Evolutionary conservation across 225 moss, liverwort and hornwort species (phyloP).

Genomic region (Antitrichia curtipendula): DNA sequence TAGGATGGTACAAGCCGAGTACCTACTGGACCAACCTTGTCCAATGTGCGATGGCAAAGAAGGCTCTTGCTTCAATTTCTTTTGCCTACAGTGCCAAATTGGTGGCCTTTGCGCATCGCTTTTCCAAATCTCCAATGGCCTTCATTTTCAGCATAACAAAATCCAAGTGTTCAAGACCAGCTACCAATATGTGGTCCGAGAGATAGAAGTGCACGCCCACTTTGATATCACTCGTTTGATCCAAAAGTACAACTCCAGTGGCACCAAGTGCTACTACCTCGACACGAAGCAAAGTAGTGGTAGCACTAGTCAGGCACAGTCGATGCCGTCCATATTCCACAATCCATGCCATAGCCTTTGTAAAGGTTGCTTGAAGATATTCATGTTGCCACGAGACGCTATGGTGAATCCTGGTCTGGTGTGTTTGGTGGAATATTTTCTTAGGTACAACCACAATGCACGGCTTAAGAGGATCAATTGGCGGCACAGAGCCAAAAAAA

Average conservation of each 20-base stretch:
- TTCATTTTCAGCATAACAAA: background rate
- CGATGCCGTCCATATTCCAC: background rate
- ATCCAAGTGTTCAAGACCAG: background rate
- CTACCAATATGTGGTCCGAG: background rate
- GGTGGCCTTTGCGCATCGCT: background rate
- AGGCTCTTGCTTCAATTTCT: constrained; percentile 1
- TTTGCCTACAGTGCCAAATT: background rate
- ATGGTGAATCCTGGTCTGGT: background rate
- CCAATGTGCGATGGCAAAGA: background rate
- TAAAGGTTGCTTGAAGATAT: background rate
- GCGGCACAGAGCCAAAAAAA: background rate
- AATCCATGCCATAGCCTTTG: background rate
- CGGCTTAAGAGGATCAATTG: no score
- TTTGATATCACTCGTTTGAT: background rate
- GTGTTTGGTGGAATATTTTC: background rate
- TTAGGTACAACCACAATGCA: background rate
- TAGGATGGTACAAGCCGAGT: background rate
- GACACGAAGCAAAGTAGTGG: background rate
- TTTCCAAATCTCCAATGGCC: background rate
- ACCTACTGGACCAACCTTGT: background rate
- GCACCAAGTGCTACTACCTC: background rate
- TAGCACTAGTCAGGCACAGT: background rate
- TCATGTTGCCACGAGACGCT: background rate
- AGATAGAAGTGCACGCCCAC: background rate
- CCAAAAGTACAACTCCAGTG: background rate